These are phyloP conservation scores for Entophlyctis luteolus DNA, from an alignment of 192 early-diverging fungal species.

Conservation along the genomic window DNA sequence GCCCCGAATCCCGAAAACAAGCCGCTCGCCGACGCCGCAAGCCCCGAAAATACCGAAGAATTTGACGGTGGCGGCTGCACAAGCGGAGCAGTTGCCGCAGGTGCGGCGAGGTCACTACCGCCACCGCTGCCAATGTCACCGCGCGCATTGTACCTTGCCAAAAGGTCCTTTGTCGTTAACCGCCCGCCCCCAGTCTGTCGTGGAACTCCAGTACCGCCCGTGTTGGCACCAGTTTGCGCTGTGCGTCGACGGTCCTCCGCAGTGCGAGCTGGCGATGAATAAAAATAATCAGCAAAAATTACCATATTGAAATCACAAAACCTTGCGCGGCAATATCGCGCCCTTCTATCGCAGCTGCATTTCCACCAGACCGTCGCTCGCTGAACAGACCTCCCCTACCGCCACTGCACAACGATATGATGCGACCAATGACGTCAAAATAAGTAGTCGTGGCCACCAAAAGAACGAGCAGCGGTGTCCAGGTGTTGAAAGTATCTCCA, in stretches of 20 bases:
- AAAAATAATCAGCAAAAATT: background rate
- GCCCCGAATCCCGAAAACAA: no score
- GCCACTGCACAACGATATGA: slow-evolving; percentile 61
- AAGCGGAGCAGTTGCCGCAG: no score
- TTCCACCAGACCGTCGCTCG: background rate
- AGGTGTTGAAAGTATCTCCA: slow-evolving; percentile 81
- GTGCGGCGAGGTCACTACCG: no score
- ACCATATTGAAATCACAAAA: background rate
- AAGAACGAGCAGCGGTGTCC: slow-evolving; percentile 82
- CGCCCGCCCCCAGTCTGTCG: background rate
- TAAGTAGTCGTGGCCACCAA: slow-evolving; percentile 70
- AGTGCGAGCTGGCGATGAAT: no score
- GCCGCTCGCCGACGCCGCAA: no score
- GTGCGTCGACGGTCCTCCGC: no score
- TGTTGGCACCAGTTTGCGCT: no score
- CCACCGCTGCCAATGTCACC: no score
- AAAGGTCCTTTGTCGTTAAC: background rate
- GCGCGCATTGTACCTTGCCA: background rate
- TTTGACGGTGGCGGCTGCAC: no score
- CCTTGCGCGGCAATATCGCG: slow-evolving; percentile 48
- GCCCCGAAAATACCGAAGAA: no score
- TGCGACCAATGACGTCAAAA: slow-evolving; percentile 79
- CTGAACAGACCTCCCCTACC: slow-evolving; percentile 37
- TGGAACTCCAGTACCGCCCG: background rate
- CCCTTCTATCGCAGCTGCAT: slow-evolving; percentile 42